Evolutionary conservation across 228 moss, liverwort and hornwort species (phyloP).

Genomic region (Sphagnum fallax): DNA sequence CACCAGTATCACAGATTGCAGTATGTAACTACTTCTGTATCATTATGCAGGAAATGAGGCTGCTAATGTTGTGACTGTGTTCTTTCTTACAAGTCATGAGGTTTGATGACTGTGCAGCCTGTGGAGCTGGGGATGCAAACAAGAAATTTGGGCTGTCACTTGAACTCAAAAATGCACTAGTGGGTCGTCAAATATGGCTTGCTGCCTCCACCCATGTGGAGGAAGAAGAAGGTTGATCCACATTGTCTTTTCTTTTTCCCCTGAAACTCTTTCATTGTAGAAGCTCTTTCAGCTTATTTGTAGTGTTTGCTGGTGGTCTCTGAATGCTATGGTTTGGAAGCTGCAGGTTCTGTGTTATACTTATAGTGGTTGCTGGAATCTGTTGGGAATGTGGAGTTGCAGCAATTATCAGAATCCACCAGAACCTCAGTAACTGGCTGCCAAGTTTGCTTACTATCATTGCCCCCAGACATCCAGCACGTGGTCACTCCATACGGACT

Average conservation of each 20-base stretch:
- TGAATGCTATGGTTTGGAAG: neutral
- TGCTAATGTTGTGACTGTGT: neutral
- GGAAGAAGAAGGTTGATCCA: constrained; percentile 70
- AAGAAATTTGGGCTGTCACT: constrained; percentile 24
- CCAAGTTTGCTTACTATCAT: constrained; percentile 75
- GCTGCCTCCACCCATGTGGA: constrained; percentile 88
- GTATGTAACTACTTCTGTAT: neutral
- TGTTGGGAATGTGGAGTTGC: constrained; percentile 1
- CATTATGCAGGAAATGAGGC: neutral
- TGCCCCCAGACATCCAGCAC: constrained; percentile 80
- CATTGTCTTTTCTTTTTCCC: neutral
- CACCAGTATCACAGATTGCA: neutral
- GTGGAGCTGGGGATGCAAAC: constrained; percentile 51
- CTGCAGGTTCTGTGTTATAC: neutral
- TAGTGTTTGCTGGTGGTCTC: neutral
- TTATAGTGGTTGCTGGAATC: neutral
- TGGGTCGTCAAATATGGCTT: constrained; percentile 67
- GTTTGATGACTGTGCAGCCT: constrained; percentile 25
- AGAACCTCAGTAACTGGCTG: constrained; percentile 47
- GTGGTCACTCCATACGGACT: constrained; percentile 37
- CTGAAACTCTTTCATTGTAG: neutral
- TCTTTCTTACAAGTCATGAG: neutral
- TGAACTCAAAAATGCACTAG: constrained; percentile 40
- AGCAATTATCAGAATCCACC: constrained; percentile 69
- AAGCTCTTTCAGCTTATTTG: neutral